phyloP scores from a whole-genome alignment of 2,329 filamentous ascomycete species.

The Alternaria sp. region DNA sequence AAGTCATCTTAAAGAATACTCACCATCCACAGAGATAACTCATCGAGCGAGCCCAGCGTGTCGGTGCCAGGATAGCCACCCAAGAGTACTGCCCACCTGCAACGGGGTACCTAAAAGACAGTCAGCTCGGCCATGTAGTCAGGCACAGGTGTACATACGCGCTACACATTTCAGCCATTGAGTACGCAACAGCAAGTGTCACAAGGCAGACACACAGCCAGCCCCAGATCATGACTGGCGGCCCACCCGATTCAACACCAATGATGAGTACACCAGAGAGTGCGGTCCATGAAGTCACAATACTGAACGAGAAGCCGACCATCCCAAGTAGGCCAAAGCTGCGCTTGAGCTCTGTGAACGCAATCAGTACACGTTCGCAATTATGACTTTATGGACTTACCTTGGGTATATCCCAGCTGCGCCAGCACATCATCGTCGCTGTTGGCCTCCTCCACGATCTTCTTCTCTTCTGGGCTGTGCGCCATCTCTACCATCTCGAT shows the following conservation, averaged over 20 bases:
- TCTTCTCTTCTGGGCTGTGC: constrained; percentile 26
- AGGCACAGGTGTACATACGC: constrained; percentile 34
- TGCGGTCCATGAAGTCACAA: constrained; percentile 66
- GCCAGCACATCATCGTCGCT: constrained; percentile 51
- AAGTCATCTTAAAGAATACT: constrained; percentile 34
- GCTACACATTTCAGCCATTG: constrained; percentile 65
- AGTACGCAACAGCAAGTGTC: constrained; percentile 62
- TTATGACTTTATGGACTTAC: constrained; percentile 14
- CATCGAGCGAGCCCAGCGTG: constrained; percentile 42
- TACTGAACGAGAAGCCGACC: constrained; percentile 65
- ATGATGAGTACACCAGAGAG: constrained; percentile 63
- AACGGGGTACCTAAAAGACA: constrained; percentile 54
- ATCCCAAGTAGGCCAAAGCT: constrained; percentile 63
- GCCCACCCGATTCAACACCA: constrained; percentile 62
- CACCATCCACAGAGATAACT: constrained; percentile 51
- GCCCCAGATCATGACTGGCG: constrained; percentile 65
- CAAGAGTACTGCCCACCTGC: constrained; percentile 65
- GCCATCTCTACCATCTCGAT: constrained; percentile 9
- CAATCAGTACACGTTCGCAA: not conserved
- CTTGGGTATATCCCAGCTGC: constrained; percentile 51
- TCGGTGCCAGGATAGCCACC: constrained; percentile 64
- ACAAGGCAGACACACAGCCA: constrained; percentile 62
- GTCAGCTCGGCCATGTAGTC: constrained; percentile 1
- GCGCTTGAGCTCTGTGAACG: constrained; percentile 60
- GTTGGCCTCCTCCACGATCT: constrained; percentile 27